Percentiles rank a stretch among this genome's conserved stretches.
phyloP scores from a whole-genome alignment of 2,329 filamentous ascomycete species.

The Nemania bipapillata region DNA sequence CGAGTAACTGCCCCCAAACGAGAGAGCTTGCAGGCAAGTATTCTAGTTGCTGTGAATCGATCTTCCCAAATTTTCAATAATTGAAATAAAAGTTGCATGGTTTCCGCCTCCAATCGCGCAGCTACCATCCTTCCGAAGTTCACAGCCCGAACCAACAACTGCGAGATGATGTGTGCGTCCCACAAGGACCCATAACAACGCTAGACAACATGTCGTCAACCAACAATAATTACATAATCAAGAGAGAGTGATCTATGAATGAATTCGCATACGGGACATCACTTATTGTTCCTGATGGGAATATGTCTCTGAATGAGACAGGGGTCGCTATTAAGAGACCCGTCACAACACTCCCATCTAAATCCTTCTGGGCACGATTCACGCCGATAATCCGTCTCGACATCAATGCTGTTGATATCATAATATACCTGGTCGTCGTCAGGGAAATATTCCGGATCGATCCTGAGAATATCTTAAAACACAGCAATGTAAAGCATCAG shows the following conservation, averaged over 20 bases:
- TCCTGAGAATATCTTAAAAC: constrained; percentile 12
- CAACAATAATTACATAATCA: neutral
- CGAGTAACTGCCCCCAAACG: no score
- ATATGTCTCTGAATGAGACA: constrained; percentile 28
- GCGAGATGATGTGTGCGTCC: neutral
- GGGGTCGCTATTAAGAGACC: neutral
- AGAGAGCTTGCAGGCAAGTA: no score
- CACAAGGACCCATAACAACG: neutral
- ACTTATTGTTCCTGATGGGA: constrained; percentile 11
- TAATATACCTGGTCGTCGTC: constrained; percentile 30
- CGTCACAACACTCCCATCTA: constrained; percentile 29
- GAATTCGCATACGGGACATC: neutral
- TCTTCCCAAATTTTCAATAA: no score
- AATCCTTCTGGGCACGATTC: constrained; percentile 28
- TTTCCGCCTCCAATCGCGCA: no score
- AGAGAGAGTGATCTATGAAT: neutral
- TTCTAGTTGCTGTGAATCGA: no score
- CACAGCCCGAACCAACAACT: neutral
- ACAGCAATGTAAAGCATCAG: neutral
- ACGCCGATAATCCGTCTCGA: constrained; percentile 33
- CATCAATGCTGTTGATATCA: neutral
- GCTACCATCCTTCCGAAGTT: neutral
- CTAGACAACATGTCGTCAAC: neutral
- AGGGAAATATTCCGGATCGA: constrained; percentile 23
- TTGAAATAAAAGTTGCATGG: no score